phyloP scores from a whole-genome alignment of 2,329 filamentous ascomycete genomes.

The Fusarium coffeatum region DNA sequence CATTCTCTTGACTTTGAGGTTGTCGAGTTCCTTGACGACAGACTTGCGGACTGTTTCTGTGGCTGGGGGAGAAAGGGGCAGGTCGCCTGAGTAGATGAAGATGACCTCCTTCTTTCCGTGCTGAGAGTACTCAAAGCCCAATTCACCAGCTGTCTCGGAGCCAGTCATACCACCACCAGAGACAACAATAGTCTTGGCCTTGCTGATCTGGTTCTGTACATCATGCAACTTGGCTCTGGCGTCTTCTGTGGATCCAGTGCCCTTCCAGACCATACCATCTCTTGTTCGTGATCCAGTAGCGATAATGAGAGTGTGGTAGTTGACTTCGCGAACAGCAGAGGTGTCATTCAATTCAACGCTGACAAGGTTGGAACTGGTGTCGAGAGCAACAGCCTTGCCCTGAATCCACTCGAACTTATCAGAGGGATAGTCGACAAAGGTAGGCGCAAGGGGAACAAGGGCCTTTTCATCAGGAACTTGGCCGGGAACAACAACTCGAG shows the following conservation, averaged over 20 bases:
- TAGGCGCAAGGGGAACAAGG: constrained; percentile 52
- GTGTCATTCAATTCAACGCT: constrained; percentile 53
- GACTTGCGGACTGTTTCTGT: constrained; percentile 55
- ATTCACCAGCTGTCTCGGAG: constrained; percentile 63
- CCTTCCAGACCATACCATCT: constrained; percentile 63
- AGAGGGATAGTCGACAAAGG: constrained; percentile 61
- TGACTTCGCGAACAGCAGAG: constrained; percentile 50
- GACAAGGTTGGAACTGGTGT: constrained; percentile 57
- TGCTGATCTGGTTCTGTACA: constrained; percentile 53
- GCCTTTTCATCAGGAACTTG: constrained; percentile 57
- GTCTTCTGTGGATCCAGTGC: constrained; percentile 55
- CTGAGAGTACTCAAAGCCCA: constrained; percentile 60
- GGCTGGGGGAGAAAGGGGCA: constrained; percentile 53
- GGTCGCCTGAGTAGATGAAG: constrained; percentile 54
- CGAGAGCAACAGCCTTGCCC: constrained; percentile 60
- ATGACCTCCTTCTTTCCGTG: constrained; percentile 60
- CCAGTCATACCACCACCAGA: constrained; percentile 65
- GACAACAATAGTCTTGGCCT: constrained; percentile 62
- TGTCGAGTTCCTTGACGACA: constrained; percentile 55
- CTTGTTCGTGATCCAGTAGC: constrained; percentile 63
- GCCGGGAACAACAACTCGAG: constrained; percentile 60
- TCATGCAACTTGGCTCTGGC: constrained; percentile 55
- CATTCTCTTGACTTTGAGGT: constrained; percentile 58
- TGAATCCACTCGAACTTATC: constrained; percentile 64
- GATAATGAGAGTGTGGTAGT: constrained; percentile 65